phyloP scores from a whole-genome alignment of 352 stramenopile genomes.

The Globisporangium apiculatum region DNA sequence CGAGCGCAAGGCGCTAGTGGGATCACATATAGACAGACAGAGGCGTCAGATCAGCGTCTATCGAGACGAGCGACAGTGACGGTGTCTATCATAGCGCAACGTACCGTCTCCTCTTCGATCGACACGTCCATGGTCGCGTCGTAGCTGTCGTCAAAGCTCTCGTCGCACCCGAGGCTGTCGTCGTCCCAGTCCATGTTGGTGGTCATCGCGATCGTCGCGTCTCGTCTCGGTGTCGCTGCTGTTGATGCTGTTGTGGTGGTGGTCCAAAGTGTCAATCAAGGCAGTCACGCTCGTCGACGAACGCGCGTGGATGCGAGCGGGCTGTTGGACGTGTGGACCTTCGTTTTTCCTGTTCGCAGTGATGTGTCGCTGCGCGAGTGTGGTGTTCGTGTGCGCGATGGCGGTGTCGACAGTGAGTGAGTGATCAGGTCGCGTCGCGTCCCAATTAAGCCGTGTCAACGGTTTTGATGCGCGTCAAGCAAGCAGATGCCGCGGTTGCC shows the following conservation, averaged over 20 bases:
- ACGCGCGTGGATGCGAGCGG: too few relatives aligned
- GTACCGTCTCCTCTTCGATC: constrained; percentile 35
- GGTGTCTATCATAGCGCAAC: neutral
- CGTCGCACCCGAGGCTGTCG: constrained; percentile 68
- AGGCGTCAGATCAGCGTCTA: neutral
- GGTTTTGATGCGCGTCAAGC: too few relatives aligned
- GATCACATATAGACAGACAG: neutral
- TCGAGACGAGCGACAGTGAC: too few relatives aligned
- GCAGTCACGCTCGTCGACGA: too few relatives aligned
- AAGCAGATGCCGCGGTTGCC: neutral
- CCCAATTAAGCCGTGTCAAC: neutral
- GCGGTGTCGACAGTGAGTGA: too few relatives aligned
- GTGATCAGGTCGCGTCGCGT: neutral
- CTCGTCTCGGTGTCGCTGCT: neutral
- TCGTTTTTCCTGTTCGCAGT: too few relatives aligned
- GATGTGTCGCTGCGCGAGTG: too few relatives aligned
- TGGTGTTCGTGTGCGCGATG: too few relatives aligned
- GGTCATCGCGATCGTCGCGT: too few relatives aligned
- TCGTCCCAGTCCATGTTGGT: constrained; percentile 49
- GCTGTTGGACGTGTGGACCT: too few relatives aligned
- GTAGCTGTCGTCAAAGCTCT: constrained; percentile 62
- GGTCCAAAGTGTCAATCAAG: neutral
- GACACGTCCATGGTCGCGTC: constrained; percentile 36
- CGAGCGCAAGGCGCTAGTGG: constrained; percentile 50
- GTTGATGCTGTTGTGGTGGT: neutral